A percentile compares a stretch with the other conserved stretches of the same genome.
Evolutionary conservation across 139 green algal species (phyloP).

Genomic region (Chlamydomonas incerta): DNA sequence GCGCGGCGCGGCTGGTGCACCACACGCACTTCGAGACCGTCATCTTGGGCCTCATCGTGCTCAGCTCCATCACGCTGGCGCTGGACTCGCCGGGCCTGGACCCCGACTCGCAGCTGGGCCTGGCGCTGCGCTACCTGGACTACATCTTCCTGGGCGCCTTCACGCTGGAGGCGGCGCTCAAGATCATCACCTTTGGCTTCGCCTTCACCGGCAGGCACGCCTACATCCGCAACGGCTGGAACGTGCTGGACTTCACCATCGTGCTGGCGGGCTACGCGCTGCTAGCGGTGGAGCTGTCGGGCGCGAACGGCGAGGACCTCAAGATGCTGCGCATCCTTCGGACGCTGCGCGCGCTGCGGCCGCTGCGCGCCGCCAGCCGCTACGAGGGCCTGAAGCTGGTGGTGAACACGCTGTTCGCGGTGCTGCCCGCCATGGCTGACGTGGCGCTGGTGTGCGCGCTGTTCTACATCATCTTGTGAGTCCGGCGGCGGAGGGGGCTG

Average conservation of each 20-base stretch:
- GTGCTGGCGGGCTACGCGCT: constrained; percentile 31
- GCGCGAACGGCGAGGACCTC: constrained; percentile 1
- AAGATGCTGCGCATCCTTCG: constrained; percentile 50
- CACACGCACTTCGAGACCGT: constrained; percentile 66
- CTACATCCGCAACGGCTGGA: constrained; percentile 80
- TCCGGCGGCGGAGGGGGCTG: too few species aligned
- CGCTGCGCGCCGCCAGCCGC: constrained; percentile 64
- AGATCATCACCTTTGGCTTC: constrained; percentile 75
- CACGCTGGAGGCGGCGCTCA: constrained; percentile 71
- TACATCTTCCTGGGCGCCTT: constrained; percentile 72
- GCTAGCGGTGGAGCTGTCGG: not conserved
- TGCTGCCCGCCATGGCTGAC: constrained; percentile 69
- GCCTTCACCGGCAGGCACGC: constrained; percentile 57
- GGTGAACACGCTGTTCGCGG: constrained; percentile 72
- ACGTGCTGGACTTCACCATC: constrained; percentile 59
- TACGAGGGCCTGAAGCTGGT: constrained; percentile 70
- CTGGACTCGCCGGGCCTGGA: constrained; percentile 66
- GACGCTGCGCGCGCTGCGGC: constrained; percentile 67
- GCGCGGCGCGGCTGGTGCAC: constrained; percentile 37
- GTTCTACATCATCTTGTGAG: constrained; percentile 73
- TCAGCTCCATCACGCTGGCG: constrained; percentile 66
- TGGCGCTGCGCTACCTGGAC: constrained; percentile 50
- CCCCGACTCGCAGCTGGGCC: constrained; percentile 39
- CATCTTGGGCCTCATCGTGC: constrained; percentile 75
- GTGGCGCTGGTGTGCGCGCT: constrained; percentile 74